phyloP scores from a whole-genome alignment of 345 rosid genomes.

The Corymbia maculata region DNA sequence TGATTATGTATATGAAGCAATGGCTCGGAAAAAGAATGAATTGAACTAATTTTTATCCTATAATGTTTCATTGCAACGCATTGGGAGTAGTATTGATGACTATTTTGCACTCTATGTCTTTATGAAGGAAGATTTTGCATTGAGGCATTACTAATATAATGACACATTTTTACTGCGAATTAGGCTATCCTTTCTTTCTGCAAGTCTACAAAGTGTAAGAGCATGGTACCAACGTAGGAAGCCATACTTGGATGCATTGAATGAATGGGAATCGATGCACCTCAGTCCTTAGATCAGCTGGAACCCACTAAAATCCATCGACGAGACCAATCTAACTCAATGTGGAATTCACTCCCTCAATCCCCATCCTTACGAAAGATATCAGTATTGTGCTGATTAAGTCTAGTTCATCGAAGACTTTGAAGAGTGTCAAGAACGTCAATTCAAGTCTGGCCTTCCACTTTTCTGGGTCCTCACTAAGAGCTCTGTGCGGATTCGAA shows the following conservation, averaged over 20 bases:
- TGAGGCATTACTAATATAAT: no score
- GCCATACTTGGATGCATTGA: neutral
- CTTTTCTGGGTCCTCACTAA: neutral
- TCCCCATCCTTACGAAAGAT: neutral
- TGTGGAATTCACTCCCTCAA: neutral
- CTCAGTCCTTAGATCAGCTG: neutral
- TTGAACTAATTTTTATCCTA: neutral
- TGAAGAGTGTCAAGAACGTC: no score
- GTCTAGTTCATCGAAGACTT: neutral
- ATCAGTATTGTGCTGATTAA: neutral
- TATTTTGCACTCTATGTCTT: neutral
- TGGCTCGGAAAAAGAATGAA: neutral
- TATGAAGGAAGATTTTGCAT: neutral
- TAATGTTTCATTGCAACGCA: neutral
- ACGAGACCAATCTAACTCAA: neutral
- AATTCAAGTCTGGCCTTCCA: neutral
- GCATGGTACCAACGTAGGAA: neutral
- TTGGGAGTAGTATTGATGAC: no score
- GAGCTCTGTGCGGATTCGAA: no score
- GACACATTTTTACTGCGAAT: no score
- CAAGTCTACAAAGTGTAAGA: neutral
- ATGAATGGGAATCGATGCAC: neutral
- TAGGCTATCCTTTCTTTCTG: neutral
- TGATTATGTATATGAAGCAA: neutral
- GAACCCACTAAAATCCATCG: neutral